phyloP scores from a whole-genome alignment of 2,329 filamentous ascomycete species.

The Trichoderma harzianum region DNA sequence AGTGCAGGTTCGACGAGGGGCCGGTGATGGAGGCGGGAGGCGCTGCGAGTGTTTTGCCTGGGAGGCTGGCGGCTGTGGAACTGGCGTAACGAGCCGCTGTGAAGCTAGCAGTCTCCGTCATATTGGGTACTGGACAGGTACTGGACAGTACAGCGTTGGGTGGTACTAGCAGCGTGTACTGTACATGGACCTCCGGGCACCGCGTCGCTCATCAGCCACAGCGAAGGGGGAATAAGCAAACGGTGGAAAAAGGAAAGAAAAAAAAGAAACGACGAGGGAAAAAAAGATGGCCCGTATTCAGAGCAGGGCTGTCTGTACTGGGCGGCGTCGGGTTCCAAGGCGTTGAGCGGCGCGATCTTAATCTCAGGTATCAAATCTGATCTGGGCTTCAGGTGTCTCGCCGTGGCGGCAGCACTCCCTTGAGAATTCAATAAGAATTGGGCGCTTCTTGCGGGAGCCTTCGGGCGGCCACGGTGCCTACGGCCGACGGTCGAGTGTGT shows the following conservation, averaged over 20 bases:
- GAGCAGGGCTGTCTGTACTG: neutral
- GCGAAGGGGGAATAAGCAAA: neutral
- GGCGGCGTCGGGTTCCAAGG: neutral
- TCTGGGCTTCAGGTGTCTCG: neutral
- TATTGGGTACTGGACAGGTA: constrained; percentile 10
- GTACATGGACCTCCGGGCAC: constrained; percentile 3
- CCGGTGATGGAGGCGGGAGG: constrained; percentile 19
- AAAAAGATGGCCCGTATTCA: neutral
- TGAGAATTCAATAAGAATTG: neutral
- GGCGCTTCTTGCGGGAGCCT: neutral
- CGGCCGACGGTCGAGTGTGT: constrained; percentile 10
- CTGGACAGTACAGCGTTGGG: neutral
- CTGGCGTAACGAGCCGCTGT: constrained; percentile 17
- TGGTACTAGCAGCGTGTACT: constrained; percentile 3
- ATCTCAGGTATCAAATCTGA: neutral
- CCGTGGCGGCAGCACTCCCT: neutral
- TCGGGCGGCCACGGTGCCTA: constrained; percentile 3
- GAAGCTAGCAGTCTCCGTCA: constrained; percentile 21
- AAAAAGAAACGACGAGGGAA: neutral
- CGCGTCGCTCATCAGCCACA: constrained; percentile 17
- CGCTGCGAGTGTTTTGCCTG: constrained; percentile 15
- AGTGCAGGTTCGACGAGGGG: constrained; percentile 33
- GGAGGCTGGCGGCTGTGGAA: constrained; percentile 18
- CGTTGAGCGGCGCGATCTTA: neutral
- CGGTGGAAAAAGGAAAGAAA: neutral